A percentile compares a stretch with the other conserved stretches of the same genome.
These are phyloP conservation scores for Leccinellum albellum DNA, from an alignment of 768 basidiomycete genomes.

Conservation along the genomic window DNA sequence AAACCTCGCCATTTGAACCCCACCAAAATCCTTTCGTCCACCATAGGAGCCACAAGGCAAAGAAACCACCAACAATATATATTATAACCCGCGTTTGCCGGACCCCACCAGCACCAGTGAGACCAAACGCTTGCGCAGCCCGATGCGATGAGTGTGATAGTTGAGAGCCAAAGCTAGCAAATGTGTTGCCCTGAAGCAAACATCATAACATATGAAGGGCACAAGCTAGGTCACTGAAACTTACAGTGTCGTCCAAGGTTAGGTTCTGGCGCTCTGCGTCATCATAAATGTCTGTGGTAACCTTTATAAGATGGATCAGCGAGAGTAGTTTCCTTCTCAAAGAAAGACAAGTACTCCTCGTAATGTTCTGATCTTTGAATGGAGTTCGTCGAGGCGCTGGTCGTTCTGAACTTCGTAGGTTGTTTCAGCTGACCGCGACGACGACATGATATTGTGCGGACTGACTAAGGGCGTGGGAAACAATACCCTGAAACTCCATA, in stretches of 20 bases:
- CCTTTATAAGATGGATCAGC: constrained; percentile 36
- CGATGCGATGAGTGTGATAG: constrained; percentile 66
- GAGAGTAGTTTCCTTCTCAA: background rate
- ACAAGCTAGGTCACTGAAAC: constrained; percentile 20
- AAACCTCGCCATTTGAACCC: constrained; percentile 18
- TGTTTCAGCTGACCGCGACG: constrained; percentile 50
- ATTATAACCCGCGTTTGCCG: constrained; percentile 68
- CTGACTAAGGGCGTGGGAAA: constrained; percentile 21
- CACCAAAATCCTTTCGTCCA: constrained; percentile 52
- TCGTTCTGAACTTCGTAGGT: constrained; percentile 86
- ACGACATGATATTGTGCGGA: constrained; percentile 28
- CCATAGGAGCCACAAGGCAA: constrained; percentile 54
- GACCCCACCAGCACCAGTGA: constrained; percentile 54
- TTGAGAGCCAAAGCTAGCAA: constrained; percentile 59
- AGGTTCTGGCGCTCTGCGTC: constrained; percentile 82
- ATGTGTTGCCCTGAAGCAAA: constrained; percentile 52
- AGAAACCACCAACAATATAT: constrained; percentile 51
- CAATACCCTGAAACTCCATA: too few relatives aligned
- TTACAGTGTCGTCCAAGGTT: constrained; percentile 71
- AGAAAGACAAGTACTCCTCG: constrained; percentile 55
- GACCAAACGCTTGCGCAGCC: constrained; percentile 71
- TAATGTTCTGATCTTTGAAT: constrained; percentile 77
- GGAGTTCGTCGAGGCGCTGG: constrained; percentile 76
- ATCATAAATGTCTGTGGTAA: constrained; percentile 84
- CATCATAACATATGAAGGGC: background rate